These are phyloP conservation scores for Iodosphaeria phyllophila DNA, from an alignment of 2,329 filamentous ascomycete species.

Conservation along the genomic window DNA sequence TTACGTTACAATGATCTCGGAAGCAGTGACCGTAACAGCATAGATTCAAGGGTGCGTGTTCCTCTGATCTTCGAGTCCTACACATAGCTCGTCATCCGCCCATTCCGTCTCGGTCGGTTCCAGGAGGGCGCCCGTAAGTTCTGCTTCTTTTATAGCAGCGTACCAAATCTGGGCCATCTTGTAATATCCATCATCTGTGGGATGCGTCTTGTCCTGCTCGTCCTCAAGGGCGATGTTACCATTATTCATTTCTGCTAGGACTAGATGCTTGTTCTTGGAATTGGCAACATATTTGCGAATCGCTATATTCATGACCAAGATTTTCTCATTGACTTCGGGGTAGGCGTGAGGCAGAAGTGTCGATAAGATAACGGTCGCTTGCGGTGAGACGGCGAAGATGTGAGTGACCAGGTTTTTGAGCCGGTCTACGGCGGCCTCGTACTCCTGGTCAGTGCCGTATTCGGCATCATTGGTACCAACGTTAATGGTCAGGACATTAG, in stretches of 20 bases:
- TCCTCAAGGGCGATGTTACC: conserved; percentile 11
- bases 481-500: conserved; percentile 19
- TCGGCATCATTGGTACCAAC: conserved; percentile 21
- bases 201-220: conserved; percentile 16
- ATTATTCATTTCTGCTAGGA: conserved; percentile 14
- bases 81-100: too few relatives aligned
- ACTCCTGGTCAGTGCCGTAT: conserved; percentile 12
- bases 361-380: conserved; percentile 15
- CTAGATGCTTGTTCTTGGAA: conserved; percentile 8
- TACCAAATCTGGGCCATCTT: conserved; percentile 17
- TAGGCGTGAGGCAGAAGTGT: conserved; percentile 14
- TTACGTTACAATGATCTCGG: too few relatives aligned
- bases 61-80: too few relatives aligned
- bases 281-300: conserved; percentile 7
- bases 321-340: conserved; percentile 7
- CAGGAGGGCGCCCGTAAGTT: too few relatives aligned
- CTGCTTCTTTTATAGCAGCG: conserved; percentile 3
- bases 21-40: too few relatives aligned
- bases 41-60: too few relatives aligned
- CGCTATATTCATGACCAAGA: conserved; percentile 12
- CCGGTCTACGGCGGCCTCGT: conserved; percentile 10
- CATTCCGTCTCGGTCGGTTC: too few relatives aligned
- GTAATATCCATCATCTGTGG: conserved; percentile 14
- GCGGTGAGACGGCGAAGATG: conserved; percentile 11
- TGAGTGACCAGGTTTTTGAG: conserved; percentile 12